phyloP scores from a whole-genome alignment of 2,329 filamentous ascomycete genomes.

The Verticillium nubilum region DNA sequence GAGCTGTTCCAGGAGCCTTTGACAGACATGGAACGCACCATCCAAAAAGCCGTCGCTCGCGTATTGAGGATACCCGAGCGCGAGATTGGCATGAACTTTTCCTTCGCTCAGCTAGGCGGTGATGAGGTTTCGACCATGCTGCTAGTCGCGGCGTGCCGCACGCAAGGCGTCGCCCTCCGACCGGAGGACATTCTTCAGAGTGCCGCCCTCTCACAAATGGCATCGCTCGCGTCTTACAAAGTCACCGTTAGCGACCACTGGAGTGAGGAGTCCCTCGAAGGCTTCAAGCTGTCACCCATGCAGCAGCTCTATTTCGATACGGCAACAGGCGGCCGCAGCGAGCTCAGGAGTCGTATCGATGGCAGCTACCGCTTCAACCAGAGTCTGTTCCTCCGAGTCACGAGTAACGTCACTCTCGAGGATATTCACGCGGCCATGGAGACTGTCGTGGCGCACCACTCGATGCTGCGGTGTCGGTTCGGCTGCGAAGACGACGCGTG shows the following conservation, averaged over 20 bases:
- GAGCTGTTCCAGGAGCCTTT: slow-evolving; percentile 26
- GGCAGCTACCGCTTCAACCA: slow-evolving; percentile 44
- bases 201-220: slow-evolving; percentile 31
- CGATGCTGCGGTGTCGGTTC: slow-evolving; percentile 47
- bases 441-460: slow-evolving; percentile 42
- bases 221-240: slow-evolving; percentile 26
- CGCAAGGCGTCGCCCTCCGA: slow-evolving; percentile 30
- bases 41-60: slow-evolving; percentile 31
- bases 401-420: slow-evolving; percentile 30
- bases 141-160: slow-evolving; percentile 30
- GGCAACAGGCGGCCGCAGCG: slow-evolving; percentile 29
- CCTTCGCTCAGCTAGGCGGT: slow-evolving; percentile 33
- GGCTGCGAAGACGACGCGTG: slow-evolving; percentile 30
- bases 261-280: slow-evolving; percentile 26
- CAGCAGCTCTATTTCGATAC: slow-evolving; percentile 49
- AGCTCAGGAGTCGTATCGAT: slow-evolving; percentile 20
- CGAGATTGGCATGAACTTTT: slow-evolving; percentile 37
- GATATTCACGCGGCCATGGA: slow-evolving; percentile 43
- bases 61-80: slow-evolving; percentile 29
- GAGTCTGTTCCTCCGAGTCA: slow-evolving; percentile 41
- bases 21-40: slow-evolving; percentile 30
- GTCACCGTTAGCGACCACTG: slow-evolving; percentile 22
- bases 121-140: slow-evolving; percentile 32
- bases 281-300: slow-evolving; percentile 46
- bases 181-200: slow-evolving; percentile 30